These are phyloP conservation scores for Teratosphaeria viscida DNA, from an alignment of 2,329 filamentous ascomycete genomes.

Conservation along the genomic window DNA sequence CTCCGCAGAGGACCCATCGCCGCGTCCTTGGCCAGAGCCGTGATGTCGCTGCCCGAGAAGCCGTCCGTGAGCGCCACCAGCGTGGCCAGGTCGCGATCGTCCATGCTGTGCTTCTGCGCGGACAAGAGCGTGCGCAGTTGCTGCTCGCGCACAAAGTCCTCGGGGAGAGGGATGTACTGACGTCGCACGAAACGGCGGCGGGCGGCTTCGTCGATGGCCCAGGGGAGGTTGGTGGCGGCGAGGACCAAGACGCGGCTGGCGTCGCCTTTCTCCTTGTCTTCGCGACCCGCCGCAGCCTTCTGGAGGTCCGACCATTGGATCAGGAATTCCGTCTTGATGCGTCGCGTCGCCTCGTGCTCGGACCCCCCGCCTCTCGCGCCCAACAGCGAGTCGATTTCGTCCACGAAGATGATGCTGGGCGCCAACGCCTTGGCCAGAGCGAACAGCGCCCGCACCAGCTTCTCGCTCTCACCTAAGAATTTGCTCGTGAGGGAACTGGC, in stretches of 20 bases:
- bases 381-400: constrained; percentile 91
- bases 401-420: constrained; percentile 94
- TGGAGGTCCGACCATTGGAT: constrained; percentile 96
- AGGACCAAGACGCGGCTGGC: constrained; percentile 82
- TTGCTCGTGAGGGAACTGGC: constrained; percentile 91
- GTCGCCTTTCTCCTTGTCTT: constrained; percentile 62
- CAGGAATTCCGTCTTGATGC: constrained; percentile 95
- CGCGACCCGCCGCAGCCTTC: constrained; percentile 77
- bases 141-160: constrained; percentile 65
- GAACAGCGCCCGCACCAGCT: constrained; percentile 87
- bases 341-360: constrained; percentile 83
- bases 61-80: constrained; percentile 78
- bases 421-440: constrained; percentile 78
- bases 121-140: constrained; percentile 72
- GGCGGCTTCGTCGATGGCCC: constrained; percentile 96
- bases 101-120: constrained; percentile 76
- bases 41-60: constrained; percentile 97
- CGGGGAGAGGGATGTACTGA: constrained; percentile 92
- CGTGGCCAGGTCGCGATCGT: constrained; percentile 57
- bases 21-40: constrained; percentile 90
- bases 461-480: constrained; percentile 92
- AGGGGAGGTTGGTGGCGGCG: constrained; percentile 90
- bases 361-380: constrained; percentile 72
- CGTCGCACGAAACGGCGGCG: constrained; percentile 80
- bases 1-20: constrained; percentile 93